Percentiles rank a stretch among this genome's conserved stretches.
Conservation (phyloP, 176 grass and related monocot species). For the Raddia guianensis region DNA sequence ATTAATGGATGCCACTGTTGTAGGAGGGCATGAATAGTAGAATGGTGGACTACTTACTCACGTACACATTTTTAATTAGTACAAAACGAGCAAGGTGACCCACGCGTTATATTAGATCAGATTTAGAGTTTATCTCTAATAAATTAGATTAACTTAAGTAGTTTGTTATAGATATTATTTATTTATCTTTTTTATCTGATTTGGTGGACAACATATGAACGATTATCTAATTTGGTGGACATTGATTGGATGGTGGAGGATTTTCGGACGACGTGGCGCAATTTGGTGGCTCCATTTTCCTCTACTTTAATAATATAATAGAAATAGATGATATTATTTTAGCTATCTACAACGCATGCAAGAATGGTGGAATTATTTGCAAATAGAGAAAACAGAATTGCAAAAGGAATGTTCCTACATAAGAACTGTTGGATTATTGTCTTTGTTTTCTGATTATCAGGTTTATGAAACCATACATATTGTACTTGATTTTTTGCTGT, state of each 20-base stretch:
- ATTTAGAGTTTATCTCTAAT: too few species aligned
- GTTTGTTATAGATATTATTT: too few species aligned
- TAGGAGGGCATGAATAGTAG: constrained; percentile 19
- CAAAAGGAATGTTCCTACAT: background rate
- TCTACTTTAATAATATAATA: too few species aligned
- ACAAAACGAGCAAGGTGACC: too few species aligned
- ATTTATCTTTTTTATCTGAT: too few species aligned
- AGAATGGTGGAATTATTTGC: constrained; percentile 3
- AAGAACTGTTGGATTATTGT: background rate
- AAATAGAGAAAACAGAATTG: background rate
- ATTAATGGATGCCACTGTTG: background rate
- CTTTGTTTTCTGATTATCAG: background rate
- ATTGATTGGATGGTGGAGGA: too few species aligned
- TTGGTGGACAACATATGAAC: too few species aligned
- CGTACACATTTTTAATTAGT: background rate
- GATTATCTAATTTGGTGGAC: too few species aligned
- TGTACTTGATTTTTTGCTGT: background rate
- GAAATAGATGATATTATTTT: background rate
- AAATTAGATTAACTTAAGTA: too few species aligned
- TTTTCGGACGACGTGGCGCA: too few species aligned
- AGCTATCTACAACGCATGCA: constrained; percentile 1
- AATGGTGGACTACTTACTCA: background rate
- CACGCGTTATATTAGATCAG: too few species aligned
- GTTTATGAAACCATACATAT: constrained; percentile 8
- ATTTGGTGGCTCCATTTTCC: too few species aligned